Evolutionary conservation across 192 early-diverging fungal species (phyloP).

Genomic region (Gigaspora rosea): DNA sequence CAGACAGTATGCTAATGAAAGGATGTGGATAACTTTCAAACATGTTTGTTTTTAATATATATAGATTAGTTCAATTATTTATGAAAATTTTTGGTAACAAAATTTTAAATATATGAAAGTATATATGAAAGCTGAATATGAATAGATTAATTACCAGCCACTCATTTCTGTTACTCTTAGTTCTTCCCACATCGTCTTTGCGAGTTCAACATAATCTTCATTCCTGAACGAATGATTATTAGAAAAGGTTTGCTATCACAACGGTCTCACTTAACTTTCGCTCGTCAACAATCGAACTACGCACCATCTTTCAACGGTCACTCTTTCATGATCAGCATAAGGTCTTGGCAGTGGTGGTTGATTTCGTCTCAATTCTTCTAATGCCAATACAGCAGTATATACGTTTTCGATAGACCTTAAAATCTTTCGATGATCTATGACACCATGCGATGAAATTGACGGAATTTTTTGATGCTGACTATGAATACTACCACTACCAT

Average conservation of each 20-base stretch:
- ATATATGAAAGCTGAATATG: background rate
- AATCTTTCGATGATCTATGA: slow-evolving; percentile 57
- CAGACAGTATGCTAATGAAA: slow-evolving; percentile 81
- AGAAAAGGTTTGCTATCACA: background rate
- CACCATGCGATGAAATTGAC: slow-evolving; percentile 50
- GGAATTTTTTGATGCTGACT: slow-evolving; percentile 34
- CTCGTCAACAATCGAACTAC: slow-evolving; percentile 19
- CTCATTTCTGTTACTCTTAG: slow-evolving; percentile 62
- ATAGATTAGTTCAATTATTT: background rate
- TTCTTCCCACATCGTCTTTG: slow-evolving; percentile 61
- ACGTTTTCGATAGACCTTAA: slow-evolving; percentile 77
- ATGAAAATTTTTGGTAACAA: background rate
- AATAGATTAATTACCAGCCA: slow-evolving; percentile 48
- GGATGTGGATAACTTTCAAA: slow-evolving; percentile 71
- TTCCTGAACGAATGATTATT: slow-evolving; percentile 35
- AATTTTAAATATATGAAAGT: background rate
- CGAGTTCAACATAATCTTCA: slow-evolving; percentile 49
- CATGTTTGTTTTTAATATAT: background rate
- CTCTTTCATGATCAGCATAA: slow-evolving; percentile 54
- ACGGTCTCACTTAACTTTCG: background rate
- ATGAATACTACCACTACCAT: slow-evolving; percentile 36
- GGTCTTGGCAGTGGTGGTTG: slow-evolving; percentile 55
- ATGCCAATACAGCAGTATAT: slow-evolving; percentile 72
- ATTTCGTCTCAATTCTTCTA: slow-evolving; percentile 84
- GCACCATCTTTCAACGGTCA: slow-evolving; percentile 48